These are phyloP conservation scores for Salvia rosmarinus DNA, from an alignment of 257 asterid genomes.

Conservation along the genomic window DNA sequence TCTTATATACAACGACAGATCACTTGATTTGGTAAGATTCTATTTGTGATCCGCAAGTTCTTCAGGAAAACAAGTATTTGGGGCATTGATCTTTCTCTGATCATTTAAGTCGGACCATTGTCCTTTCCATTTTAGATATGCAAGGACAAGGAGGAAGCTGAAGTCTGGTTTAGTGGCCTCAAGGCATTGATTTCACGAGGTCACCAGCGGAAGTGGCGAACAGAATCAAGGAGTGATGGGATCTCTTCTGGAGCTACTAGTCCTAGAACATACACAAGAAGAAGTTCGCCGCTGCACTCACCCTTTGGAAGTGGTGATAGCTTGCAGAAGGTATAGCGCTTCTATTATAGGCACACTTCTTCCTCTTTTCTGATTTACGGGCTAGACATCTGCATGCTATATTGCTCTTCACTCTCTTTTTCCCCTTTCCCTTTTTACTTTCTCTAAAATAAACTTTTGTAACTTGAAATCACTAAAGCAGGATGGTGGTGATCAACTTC, in stretches of 20 bases:
- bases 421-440: background rate
- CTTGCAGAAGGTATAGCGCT: constrained; percentile 71
- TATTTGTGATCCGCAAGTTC: constrained; percentile 25
- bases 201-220: constrained; percentile 93
- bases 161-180: constrained; percentile 98
- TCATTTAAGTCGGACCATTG: constrained; percentile 1
- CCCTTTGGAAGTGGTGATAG: constrained; percentile 83
- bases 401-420: constrained; percentile 11
- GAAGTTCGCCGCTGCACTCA: constrained; percentile 92
- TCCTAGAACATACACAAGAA: constrained; percentile 84
- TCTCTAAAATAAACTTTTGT: constrained; percentile 18
- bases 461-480: constrained; percentile 47
- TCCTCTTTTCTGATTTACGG: constrained; percentile 24
- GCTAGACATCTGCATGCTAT: constrained; percentile 22
- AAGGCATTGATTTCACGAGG: constrained; percentile 95
- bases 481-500: constrained; percentile 86
- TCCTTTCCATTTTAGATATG: constrained; percentile 65
- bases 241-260: constrained; percentile 93
- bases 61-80: background rate
- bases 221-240: constrained; percentile 95
- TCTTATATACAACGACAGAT: constrained; percentile 87
- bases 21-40: constrained; percentile 85
- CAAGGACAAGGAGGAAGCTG: constrained; percentile 99
- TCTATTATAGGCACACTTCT: constrained; percentile 22
- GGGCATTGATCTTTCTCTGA: constrained; percentile 14